Percentiles rank a stretch among this genome's conserved stretches.
These are phyloP conservation scores for Pneumocystis jirovecii DNA, from an alignment of 1,139 yeast species.

Conservation along the genomic window DNA sequence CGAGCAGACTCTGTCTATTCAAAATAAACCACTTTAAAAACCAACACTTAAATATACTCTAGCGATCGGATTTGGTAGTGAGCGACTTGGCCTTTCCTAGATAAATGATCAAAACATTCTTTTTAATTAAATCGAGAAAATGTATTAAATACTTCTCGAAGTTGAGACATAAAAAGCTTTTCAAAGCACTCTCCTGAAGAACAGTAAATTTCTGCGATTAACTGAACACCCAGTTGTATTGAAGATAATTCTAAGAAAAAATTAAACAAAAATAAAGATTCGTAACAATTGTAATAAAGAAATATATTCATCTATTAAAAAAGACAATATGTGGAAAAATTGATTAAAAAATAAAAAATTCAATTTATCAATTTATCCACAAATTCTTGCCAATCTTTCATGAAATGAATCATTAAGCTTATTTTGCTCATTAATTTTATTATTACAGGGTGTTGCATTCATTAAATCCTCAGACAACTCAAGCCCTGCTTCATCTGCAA, in stretches of 20 bases:
- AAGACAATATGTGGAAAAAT: not conserved
- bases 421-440: not conserved
- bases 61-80: not conserved
- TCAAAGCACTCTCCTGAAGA: not conserved
- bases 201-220: not conserved
- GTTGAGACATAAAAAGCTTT: not conserved
- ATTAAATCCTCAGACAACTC: constrained; percentile 76
- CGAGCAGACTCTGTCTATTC: not conserved
- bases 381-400: not conserved
- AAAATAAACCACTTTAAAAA: not conserved
- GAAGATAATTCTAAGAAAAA: not conserved
- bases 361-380: not conserved
- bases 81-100: not conserved
- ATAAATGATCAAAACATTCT: not conserved
- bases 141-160: not conserved
- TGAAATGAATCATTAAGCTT: not conserved
- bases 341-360: not conserved
- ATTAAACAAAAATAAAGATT: not conserved
- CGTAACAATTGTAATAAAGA: not conserved
- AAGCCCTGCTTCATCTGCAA: constrained; percentile 95
- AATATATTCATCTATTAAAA: not conserved
- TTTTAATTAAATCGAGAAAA: not conserved
- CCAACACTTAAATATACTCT: not conserved
- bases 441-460: constrained; percentile 23
- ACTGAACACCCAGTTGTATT: not conserved